Conservation (phyloP, 108 stramenopile species). For the Halocafeteria seosinensis region DNA sequence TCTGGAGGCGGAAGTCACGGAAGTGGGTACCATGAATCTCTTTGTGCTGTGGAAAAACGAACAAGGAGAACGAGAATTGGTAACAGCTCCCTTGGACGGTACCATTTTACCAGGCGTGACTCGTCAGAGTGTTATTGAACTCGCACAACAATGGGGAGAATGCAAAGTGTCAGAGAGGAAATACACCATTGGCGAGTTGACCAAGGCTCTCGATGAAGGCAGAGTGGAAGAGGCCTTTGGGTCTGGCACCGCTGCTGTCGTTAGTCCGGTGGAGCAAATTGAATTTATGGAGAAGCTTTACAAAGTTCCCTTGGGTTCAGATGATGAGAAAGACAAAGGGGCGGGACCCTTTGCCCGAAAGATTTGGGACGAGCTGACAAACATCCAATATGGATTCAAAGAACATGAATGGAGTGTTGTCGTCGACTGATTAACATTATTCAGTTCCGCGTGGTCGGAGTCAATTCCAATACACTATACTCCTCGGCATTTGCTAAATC, state of each 20-base stretch:
- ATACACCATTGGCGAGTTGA: slow-evolving; percentile 61
- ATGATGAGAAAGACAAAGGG: slow-evolving; percentile 28
- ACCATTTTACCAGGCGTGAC: slow-evolving; percentile 89
- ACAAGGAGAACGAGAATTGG: slow-evolving; percentile 48
- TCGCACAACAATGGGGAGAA: slow-evolving; percentile 46
- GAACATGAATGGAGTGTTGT: slow-evolving; percentile 13
- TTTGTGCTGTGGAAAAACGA: slow-evolving; percentile 58
- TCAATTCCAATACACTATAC: too few relatives aligned
- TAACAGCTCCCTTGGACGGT: slow-evolving; percentile 73
- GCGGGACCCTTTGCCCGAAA: slow-evolving; percentile 57
- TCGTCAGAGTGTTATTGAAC: slow-evolving; percentile 54
- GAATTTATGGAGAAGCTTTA: slow-evolving; percentile 55
- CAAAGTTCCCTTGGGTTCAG: background rate
- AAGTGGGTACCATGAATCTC: slow-evolving; percentile 93
- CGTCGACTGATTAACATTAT: background rate
- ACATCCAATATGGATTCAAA: slow-evolving; percentile 65
- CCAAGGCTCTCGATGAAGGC: slow-evolving; percentile 47
- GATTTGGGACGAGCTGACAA: slow-evolving; percentile 61
- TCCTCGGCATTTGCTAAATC: too few relatives aligned
- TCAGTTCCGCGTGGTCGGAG: too few relatives aligned
- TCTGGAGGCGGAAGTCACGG: slow-evolving; percentile 56
- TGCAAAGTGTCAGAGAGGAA: slow-evolving; percentile 36
- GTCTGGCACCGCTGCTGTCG: slow-evolving; percentile 85
- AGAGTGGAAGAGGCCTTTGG: slow-evolving; percentile 78
- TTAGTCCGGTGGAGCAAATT: slow-evolving; percentile 61